phyloP scores from a whole-genome alignment of 78 protist species.

The Dictyostelium intermedium region DNA sequence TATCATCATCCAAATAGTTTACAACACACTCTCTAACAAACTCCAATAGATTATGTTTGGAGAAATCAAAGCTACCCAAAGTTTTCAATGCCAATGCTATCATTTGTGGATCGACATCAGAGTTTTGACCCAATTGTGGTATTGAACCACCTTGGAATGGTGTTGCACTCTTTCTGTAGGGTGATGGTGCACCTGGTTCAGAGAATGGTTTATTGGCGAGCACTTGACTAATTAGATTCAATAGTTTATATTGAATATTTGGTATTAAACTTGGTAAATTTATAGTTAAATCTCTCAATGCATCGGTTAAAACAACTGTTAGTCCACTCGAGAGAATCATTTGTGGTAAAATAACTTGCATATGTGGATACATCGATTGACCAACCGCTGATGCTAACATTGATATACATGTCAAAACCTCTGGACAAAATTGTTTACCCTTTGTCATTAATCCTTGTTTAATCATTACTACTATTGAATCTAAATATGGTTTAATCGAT shows the following conservation, averaged over 20 bases:
- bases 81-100: conserved; percentile 83
- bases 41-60: conserved; percentile 71
- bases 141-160: conserved; percentile 46
- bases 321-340: conserved; percentile 61
- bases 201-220: conserved; percentile 37
- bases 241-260: conserved; percentile 65
- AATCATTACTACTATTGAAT: conserved; percentile 17
- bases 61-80: conserved; percentile 87
- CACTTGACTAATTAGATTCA: conserved; percentile 17
- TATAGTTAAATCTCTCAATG: conserved; percentile 57
- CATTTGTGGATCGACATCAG: conserved; percentile 55
- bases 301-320: conserved; percentile 7
- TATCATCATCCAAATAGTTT: conserved; percentile 82
- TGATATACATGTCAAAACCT: conserved; percentile 77
- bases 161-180: conserved; percentile 31
- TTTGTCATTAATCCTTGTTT: conserved; percentile 35
- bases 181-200: conserved; percentile 63
- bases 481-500: conserved; percentile 49
- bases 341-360: conserved; percentile 52
- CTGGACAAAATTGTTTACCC: conserved; percentile 76
- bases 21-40: conserved; percentile 84
- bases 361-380: neutral
- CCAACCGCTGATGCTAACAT: conserved; percentile 82
- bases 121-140: neutral
- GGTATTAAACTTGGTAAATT: conserved; percentile 67